Evolutionary conservation across 345 rosid species (phyloP), one percentile per base, ranked within the genome.

Genomic region (Ceriops tagal): DNA sequence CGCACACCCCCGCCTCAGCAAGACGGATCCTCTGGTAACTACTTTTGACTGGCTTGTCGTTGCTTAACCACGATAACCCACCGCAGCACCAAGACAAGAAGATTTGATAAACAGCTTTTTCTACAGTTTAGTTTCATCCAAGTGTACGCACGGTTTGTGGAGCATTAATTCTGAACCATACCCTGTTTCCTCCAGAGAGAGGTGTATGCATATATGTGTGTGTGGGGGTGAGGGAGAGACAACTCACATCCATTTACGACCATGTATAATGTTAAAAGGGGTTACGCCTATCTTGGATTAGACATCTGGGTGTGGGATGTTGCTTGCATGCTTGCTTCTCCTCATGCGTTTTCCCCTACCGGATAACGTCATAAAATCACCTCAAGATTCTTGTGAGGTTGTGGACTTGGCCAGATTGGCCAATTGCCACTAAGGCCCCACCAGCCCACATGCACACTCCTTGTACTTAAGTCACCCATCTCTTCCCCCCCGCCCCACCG

Each of bases 391-490:
- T 68, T 70, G 81, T 76, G 82, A 81, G 82, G 62, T 24, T 35
- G 66, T 27, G 53, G 58, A 49, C 58, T 70, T 31, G 58, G 78
- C 77, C 86, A 80, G 82, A 80, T 82, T 75, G 76, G 78, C 88
- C 85, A 80, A 79, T 85, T 77, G 79, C 76, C 77, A 34, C 30
- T 11, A n/a, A 7, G 77, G 66, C 77, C 85, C 91, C 85, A 79
- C 88, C 73, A 65, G 16, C 72, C 74, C 89, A 83, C 83, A 86
- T 83, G 86, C 84, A 34, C 58, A 16, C 60, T 28, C 76, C 65
- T 49, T 61, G 21, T 32, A 34, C 68, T 68, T 66, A 30, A 66
- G 63, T 62, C 49, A 58, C 56, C 34, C 69, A 24, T 72, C 70
- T 37, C 58, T 59, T 59, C 8, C 59, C 56, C 26, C 30, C 64